Conservation (phyloP, 2,329 filamentous ascomycete genomes). For the Blastomyces silverae region DNA sequence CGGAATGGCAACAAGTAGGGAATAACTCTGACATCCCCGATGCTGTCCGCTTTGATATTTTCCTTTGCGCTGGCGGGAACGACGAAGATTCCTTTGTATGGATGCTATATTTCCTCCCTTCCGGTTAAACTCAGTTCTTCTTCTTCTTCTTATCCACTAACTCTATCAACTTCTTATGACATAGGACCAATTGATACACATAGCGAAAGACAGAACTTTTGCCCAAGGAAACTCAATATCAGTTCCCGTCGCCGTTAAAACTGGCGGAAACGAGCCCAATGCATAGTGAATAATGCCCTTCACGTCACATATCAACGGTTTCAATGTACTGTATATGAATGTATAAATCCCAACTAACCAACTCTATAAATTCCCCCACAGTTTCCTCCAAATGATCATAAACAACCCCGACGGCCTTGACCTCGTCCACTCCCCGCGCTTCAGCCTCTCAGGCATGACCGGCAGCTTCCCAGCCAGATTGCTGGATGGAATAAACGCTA, state of each 20-base stretch:
- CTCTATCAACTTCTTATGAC: conserved; percentile 14
- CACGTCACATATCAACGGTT: background rate
- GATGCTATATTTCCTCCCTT: conserved; percentile 26
- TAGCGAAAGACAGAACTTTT: conserved; percentile 37
- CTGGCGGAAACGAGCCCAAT: conserved; percentile 45
- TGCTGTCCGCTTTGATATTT: conserved; percentile 51
- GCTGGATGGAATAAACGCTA: conserved; percentile 33
- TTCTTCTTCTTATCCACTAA: conserved; percentile 11
- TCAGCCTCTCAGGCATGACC: conserved; percentile 59
- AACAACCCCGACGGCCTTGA: conserved; percentile 49
- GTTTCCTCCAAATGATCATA: conserved; percentile 55
- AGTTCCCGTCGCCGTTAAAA: conserved; percentile 40
- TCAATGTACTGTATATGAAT: background rate
- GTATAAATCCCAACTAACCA: background rate
- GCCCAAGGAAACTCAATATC: conserved; percentile 39
- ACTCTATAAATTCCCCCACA: conserved; percentile 30
- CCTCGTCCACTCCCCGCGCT: conserved; percentile 55
- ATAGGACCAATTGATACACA: conserved; percentile 39
- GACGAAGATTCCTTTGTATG: conserved; percentile 44
- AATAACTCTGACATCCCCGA: conserved; percentile 45
- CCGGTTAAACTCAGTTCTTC: background rate
- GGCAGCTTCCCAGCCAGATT: conserved; percentile 49
- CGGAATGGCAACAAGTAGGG: conserved; percentile 54
- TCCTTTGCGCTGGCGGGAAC: conserved; percentile 57
- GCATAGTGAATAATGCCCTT: conserved; percentile 46